Percentiles rank a stretch among this genome's conserved stretches.
Conservation (phyloP, 805 yeast genomes). For the Starmerella bacillaris region DNA sequence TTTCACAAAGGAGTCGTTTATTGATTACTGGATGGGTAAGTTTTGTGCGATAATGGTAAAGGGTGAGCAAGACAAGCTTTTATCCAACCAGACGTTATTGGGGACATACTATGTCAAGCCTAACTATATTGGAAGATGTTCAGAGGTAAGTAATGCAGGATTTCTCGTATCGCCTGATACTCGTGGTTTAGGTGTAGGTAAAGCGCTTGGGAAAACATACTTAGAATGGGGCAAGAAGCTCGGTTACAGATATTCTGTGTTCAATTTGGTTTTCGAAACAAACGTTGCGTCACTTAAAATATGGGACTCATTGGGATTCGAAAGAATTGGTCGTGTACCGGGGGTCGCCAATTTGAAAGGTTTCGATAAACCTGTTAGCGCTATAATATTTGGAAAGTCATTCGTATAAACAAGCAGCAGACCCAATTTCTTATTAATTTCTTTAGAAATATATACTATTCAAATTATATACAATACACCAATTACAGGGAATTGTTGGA, state of each 20-base stretch:
- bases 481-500: too few relatives aligned
- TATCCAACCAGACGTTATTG: conserved; percentile 28
- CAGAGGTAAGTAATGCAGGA: conserved; percentile 79
- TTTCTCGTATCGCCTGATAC: conserved; percentile 44
- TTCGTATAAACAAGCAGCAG: too few relatives aligned
- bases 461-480: too few relatives aligned
- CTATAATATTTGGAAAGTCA: conserved; percentile 52
- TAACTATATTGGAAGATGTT: conserved; percentile 66
- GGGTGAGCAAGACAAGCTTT: conserved; percentile 22
- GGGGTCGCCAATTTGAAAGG: conserved; percentile 63
- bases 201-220: conserved; percentile 48
- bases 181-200: conserved; percentile 58
- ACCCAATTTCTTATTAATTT: too few relatives aligned
- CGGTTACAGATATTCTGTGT: conserved; percentile 70
- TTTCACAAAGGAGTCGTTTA: conserved; percentile 33
- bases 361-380: conserved; percentile 45
- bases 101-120: conserved; percentile 77
- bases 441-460: too few relatives aligned
- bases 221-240: conserved; percentile 54
- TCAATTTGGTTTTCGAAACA: conserved; percentile 70
- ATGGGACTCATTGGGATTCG: conserved; percentile 76
- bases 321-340: conserved; percentile 54
- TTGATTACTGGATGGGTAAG: conserved; percentile 46
- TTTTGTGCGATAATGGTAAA: conserved; percentile 47
- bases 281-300: conserved; percentile 56